phyloP scores from a whole-genome alignment of 768 basidiomycete species.

The Boletus huronensis region DNA sequence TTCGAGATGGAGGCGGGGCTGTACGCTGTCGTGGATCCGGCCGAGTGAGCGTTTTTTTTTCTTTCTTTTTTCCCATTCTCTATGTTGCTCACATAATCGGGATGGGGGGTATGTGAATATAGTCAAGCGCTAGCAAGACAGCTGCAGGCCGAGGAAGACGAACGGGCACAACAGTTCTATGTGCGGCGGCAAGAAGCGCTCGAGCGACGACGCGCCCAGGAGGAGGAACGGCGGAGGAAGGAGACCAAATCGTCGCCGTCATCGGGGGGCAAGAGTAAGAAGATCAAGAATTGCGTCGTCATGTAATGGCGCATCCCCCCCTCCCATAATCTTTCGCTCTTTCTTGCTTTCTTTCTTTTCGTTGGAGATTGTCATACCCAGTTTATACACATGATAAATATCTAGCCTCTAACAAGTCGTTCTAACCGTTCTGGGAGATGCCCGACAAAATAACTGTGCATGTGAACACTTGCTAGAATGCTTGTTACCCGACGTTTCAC shows the following conservation, averaged over 20 bases:
- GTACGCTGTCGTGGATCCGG: constrained; percentile 42
- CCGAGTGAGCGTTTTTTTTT: constrained; percentile 50
- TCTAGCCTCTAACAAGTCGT: neutral
- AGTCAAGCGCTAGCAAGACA: constrained; percentile 71
- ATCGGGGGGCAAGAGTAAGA: constrained; percentile 31
- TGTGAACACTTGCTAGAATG: neutral
- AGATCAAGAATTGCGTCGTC: constrained; percentile 51
- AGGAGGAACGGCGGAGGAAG: constrained; percentile 17
- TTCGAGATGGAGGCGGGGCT: constrained; percentile 44
- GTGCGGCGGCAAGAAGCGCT: constrained; percentile 32
- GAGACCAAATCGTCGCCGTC: constrained; percentile 23
- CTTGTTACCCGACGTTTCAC: neutral
- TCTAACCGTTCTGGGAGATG: neutral
- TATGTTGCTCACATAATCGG: neutral
- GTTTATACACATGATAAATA: neutral
- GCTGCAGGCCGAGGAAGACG: constrained; percentile 80
- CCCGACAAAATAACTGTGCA: neutral
- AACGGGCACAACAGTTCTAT: constrained; percentile 40
- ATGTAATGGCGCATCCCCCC: neutral
- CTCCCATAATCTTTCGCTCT: neutral
- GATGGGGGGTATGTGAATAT: neutral
- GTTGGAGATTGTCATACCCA: neutral
- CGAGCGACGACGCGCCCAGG: constrained; percentile 12
- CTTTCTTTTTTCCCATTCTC: too few species aligned
- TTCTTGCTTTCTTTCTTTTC: neutral